These are phyloP conservation scores for Desmodesmus armatus DNA, from an alignment of 139 green algal genomes.

Conservation along the genomic window DNA sequence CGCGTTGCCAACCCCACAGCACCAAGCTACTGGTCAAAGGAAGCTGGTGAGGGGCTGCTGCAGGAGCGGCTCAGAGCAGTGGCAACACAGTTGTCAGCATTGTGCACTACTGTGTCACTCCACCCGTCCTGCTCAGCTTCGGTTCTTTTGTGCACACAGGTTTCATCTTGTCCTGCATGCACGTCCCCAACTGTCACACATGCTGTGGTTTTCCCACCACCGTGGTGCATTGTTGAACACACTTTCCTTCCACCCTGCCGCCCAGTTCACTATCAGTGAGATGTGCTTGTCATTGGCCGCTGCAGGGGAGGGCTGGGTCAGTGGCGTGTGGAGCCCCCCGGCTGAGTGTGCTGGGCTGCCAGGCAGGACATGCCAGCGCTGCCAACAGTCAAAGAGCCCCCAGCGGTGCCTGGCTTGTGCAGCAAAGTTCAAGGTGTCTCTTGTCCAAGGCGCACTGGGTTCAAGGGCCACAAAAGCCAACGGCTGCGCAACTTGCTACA, in stretches of 20 bases:
- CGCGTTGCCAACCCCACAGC: neutral
- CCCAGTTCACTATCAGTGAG: neutral
- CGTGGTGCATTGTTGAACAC: neutral
- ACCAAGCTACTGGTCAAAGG: slow-evolving; percentile 12
- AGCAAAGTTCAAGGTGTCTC: neutral
- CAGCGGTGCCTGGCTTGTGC: neutral
- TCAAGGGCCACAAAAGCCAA: neutral
- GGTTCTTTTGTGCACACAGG: neutral
- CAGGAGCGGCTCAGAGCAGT: neutral
- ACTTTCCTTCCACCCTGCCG: neutral
- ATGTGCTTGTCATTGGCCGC: neutral
- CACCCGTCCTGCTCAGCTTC: neutral
- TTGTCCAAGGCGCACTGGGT: too few species aligned
- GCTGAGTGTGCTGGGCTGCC: neutral
- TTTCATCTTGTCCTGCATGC: neutral
- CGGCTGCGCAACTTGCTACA: neutral
- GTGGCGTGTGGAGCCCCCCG: neutral
- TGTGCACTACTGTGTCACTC: neutral
- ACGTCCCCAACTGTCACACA: neutral
- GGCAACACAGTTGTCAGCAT: neutral
- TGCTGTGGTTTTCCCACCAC: neutral
- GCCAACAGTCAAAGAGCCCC: neutral
- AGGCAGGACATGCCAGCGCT: neutral
- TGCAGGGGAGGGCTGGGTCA: slow-evolving; percentile 33
- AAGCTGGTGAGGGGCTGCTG: neutral